phyloP scores from a whole-genome alignment of 805 yeast species.

The Hanseniaspora valbyensis region DNA sequence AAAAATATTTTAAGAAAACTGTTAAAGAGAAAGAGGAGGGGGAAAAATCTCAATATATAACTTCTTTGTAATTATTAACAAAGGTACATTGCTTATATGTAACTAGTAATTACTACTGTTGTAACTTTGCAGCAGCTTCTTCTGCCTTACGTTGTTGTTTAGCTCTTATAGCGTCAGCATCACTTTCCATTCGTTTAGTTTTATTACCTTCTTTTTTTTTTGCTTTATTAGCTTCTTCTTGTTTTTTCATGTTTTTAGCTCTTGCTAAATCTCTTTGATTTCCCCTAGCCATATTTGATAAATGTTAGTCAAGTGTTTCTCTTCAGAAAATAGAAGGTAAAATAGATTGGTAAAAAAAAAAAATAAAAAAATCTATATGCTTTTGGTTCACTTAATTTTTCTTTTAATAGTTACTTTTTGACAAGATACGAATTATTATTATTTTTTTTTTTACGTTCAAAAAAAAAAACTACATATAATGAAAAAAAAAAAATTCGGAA shows the following conservation, averaged over 20 bases:
- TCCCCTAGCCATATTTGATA: conserved; percentile 69
- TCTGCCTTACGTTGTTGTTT: conserved; percentile 42
- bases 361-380: too few relatives aligned
- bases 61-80: not conserved
- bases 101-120: conserved; percentile 20
- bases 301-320: too few relatives aligned
- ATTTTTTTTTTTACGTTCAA: not conserved
- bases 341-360: too few relatives aligned
- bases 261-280: conserved; percentile 94
- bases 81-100: not conserved
- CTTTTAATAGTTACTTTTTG: not conserved
- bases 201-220: conserved; percentile 74
- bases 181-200: conserved; percentile 69
- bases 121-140: conserved; percentile 36
- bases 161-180: conserved; percentile 80
- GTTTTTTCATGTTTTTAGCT: conserved; percentile 75
- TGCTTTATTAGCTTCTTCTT: conserved; percentile 46
- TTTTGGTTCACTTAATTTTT: too few relatives aligned
- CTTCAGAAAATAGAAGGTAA: too few relatives aligned
- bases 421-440: too few relatives aligned
- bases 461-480: not conserved
- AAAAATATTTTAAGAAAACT: too few relatives aligned
- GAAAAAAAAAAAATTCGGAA: too few relatives aligned
- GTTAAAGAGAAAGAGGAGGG: too few relatives aligned
- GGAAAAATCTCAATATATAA: not conserved